Conservation (phyloP, 768 basidiomycete genomes). For the Cystoderma amianthinum region DNA sequence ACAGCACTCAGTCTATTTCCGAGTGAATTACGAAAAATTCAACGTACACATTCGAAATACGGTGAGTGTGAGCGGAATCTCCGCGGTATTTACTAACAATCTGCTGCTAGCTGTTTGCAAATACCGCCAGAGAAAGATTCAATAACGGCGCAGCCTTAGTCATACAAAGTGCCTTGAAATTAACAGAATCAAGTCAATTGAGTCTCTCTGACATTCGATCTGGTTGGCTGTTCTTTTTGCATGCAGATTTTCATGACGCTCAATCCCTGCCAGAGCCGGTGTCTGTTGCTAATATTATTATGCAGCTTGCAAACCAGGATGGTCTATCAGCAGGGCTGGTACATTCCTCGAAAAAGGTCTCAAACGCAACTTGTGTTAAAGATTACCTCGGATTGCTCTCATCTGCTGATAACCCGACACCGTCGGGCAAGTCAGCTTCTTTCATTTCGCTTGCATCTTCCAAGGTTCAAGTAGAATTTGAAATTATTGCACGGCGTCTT, state of each 20-base stretch:
- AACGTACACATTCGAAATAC: constrained; percentile 83
- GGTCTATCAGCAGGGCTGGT: constrained; percentile 59
- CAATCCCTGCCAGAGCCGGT: constrained; percentile 43
- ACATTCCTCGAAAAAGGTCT: constrained; percentile 46
- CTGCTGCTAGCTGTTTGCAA: constrained; percentile 61
- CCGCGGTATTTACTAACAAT: background rate
- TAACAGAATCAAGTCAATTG: constrained; percentile 59
- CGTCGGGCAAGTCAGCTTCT: constrained; percentile 58
- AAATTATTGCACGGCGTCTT: constrained; percentile 59
- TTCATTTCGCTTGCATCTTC: constrained; percentile 67
- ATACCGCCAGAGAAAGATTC: constrained; percentile 71
- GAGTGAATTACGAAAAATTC: constrained; percentile 87
- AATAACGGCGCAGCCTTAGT: constrained; percentile 71
- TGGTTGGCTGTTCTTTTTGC: constrained; percentile 28
- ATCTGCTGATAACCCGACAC: constrained; percentile 76
- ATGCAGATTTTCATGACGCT: background rate
- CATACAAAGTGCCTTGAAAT: constrained; percentile 62
- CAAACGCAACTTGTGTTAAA: constrained; percentile 56
- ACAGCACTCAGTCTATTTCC: constrained; percentile 71
- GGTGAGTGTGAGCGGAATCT: constrained; percentile 31
- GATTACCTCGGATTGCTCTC: constrained; percentile 80
- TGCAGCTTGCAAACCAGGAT: constrained; percentile 57
- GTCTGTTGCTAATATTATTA: constrained; percentile 56
- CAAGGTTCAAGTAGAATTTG: constrained; percentile 79
- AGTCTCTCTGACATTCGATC: constrained; percentile 57